Percentiles rank a stretch among this genome's conserved stretches.
These are phyloP conservation scores for Dipodascopsis uninucleata DNA, from an alignment of 805 yeast genomes.

Conservation along the genomic window DNA sequence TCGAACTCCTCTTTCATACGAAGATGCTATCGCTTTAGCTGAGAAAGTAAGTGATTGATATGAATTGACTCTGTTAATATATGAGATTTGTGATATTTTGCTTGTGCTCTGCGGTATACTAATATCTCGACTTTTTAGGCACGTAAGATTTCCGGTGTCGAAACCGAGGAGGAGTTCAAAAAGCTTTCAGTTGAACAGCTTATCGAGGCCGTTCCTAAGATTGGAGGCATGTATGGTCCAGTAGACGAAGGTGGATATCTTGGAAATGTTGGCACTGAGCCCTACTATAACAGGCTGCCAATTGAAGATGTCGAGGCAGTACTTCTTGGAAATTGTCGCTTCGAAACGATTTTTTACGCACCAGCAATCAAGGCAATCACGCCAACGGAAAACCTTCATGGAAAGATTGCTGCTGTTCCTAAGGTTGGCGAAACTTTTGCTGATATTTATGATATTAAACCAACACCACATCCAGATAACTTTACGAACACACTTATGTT, in stretches of 20 bases:
- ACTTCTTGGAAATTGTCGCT: constrained; percentile 33
- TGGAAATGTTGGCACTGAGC: constrained; percentile 28
- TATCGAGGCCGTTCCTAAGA: constrained; percentile 29
- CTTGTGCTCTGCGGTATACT: too few species aligned
- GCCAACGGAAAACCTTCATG: constrained; percentile 13
- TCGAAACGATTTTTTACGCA: constrained; percentile 29
- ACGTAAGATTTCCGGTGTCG: constrained; percentile 15
- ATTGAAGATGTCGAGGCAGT: constrained; percentile 25
- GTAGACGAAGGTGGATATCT: constrained; percentile 32
- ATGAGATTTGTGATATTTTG: too few species aligned
- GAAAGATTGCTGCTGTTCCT: constrained; percentile 14
- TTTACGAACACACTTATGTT: constrained; percentile 10
- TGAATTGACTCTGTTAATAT: neutral
- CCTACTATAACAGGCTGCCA: constrained; percentile 16
- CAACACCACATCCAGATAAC: constrained; percentile 6
- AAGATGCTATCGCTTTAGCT: constrained; percentile 27
- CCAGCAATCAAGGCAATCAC: constrained; percentile 14
- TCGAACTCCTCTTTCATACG: constrained; percentile 26
- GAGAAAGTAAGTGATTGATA: constrained; percentile 11
- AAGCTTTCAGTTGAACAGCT: constrained; percentile 28
- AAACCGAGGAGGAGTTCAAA: constrained; percentile 26
- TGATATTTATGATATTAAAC: constrained; percentile 11
- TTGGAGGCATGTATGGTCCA: constrained; percentile 31
- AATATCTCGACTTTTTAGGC: too few species aligned
- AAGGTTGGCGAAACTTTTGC: constrained; percentile 13